A percentile compares a stretch with the other conserved stretches of the same genome.
These are phyloP conservation scores for Acrodontium crateriforme DNA, from an alignment of 2,329 filamentous ascomycete species.

Conservation along the genomic window DNA sequence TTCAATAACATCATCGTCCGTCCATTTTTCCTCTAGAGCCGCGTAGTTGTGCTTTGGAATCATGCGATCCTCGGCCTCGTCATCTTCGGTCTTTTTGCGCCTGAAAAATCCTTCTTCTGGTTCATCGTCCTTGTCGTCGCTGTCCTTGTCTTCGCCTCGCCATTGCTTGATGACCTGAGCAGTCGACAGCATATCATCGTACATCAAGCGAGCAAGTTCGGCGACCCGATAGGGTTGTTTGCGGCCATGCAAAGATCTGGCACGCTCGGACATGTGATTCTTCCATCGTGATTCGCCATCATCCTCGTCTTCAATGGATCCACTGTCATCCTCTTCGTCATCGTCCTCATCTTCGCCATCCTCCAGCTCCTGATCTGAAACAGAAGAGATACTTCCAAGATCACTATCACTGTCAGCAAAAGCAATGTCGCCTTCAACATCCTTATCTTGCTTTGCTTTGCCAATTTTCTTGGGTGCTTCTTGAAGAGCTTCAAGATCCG, in stretches of 20 bases:
- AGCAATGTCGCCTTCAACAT: constrained; percentile 56
- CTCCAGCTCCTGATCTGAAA: constrained; percentile 41
- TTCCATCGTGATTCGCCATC: constrained; percentile 74
- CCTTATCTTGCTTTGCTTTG: constrained; percentile 33
- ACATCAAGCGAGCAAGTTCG: constrained; percentile 78
- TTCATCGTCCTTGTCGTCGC: constrained; percentile 40
- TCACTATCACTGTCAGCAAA: constrained; percentile 98
- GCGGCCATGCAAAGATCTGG: constrained; percentile 54
- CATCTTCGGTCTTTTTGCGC: constrained; percentile 37
- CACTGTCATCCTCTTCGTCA: constrained; percentile 52
- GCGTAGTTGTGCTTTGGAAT: constrained; percentile 72
- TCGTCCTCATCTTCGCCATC: constrained; percentile 31
- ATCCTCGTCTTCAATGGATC: constrained; percentile 48
- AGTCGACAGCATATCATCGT: constrained; percentile 66
- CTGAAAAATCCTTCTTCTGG: constrained; percentile 49
- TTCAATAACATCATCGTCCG: constrained; percentile 62
- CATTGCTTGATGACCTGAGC: constrained; percentile 65
- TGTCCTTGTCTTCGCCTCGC: constrained; percentile 51
- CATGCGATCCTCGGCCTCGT: constrained; percentile 54
- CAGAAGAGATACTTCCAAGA: constrained; percentile 68
- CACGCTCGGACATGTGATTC: constrained; percentile 64
- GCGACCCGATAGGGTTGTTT: constrained; percentile 61
- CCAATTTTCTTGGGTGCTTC: constrained; percentile 35
- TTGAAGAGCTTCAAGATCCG: constrained; percentile 24
- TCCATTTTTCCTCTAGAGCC: constrained; percentile 74